Evolutionary conservation across 2,329 filamentous ascomycete genomes (phyloP), one percentile per base, ranked within the genome.

Genomic region (Penicillium rolfsii): DNA sequence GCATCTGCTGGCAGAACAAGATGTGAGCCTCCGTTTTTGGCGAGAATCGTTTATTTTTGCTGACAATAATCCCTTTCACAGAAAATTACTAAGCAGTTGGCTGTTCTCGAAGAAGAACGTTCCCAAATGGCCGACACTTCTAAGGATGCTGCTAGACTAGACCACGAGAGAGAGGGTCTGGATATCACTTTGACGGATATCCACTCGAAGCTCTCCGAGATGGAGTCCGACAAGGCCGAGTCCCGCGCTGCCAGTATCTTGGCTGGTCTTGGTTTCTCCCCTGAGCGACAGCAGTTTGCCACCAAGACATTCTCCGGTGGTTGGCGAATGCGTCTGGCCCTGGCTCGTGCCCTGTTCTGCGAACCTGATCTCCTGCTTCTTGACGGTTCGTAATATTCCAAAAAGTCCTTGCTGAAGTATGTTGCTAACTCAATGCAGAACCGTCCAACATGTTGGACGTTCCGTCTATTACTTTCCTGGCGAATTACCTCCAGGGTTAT

Each of bases 361-460:
- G 95, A 99, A 77, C 95, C 95, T 46, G 95, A 99, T 79, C 83
- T 99, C 55, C 81, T 99, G 61, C 85, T 99, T 76, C 92, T 99
- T 70, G 95, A 99, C 82, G 81, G 80, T 82, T 74, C 62, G 72
- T 60, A 26, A n/a, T 6, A 14, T 40, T 11, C 35, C 35, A 2
- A n/a, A 6, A 38, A 5, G 11, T 5, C 5, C 4, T n/a, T 2
- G 16, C 33, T 4, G 5, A 9, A 16, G 3, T 22, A 26, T 28
- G 16, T 46, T 57, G 35, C 70, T 74, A 52, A 73, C 63, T 50
- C 49, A 40, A 55, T 52, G 59, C 59, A 82, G 95, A 99, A 87
- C 95, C 95, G 81, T 98, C 94, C 58, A 98, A 98, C 88, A 98
- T 98, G 94, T 93, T 99, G 91, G 95, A 98, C 80, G 95, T 99